Evolutionary conservation across 2,329 filamentous ascomycete species (phyloP).

Genomic region (Dendrostoma leiphaemia): DNA sequence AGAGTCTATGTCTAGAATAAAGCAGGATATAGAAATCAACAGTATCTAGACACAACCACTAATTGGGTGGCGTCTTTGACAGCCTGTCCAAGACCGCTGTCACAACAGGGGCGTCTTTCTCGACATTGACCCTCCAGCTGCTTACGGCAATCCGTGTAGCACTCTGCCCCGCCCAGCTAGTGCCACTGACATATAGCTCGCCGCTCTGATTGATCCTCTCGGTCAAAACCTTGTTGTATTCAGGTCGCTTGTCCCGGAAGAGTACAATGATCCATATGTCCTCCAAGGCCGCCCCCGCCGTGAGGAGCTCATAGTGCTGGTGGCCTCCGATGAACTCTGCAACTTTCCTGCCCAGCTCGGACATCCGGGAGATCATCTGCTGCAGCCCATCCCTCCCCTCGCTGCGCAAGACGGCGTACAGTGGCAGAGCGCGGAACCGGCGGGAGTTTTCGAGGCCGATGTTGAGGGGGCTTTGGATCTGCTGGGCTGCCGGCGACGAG

Average conservation of each 20-base stretch:
- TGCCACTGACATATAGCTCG: constrained; percentile 81
- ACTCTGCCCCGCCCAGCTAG: constrained; percentile 68
- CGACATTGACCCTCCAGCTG: constrained; percentile 75
- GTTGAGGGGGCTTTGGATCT: constrained; percentile 78
- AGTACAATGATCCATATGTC: constrained; percentile 68
- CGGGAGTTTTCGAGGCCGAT: constrained; percentile 89
- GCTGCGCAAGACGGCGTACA: constrained; percentile 75
- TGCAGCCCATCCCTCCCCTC: constrained; percentile 70
- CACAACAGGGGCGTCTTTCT: constrained; percentile 66
- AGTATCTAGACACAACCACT: too few species aligned
- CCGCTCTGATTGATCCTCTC: constrained; percentile 69
- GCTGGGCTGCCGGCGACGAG: constrained; percentile 28
- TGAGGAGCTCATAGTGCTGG: constrained; percentile 65
- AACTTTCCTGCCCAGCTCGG: constrained; percentile 66
- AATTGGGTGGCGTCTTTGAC: not conserved
- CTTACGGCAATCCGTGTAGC: constrained; percentile 83
- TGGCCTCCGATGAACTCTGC: constrained; percentile 61
- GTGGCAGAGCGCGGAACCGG: constrained; percentile 85
- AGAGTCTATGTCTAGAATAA: too few species aligned
- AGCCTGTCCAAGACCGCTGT: constrained; percentile 52
- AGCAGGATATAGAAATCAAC: too few species aligned
- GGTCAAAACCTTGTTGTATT: constrained; percentile 65
- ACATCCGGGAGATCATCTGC: constrained; percentile 70
- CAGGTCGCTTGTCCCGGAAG: constrained; percentile 68
- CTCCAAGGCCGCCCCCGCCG: constrained; percentile 41